A percentile compares a stretch with the other conserved stretches of the same genome.
Evolutionary conservation across 23 red algal genomes (phyloP).

Genomic region (Agarophyton chilense): DNA sequence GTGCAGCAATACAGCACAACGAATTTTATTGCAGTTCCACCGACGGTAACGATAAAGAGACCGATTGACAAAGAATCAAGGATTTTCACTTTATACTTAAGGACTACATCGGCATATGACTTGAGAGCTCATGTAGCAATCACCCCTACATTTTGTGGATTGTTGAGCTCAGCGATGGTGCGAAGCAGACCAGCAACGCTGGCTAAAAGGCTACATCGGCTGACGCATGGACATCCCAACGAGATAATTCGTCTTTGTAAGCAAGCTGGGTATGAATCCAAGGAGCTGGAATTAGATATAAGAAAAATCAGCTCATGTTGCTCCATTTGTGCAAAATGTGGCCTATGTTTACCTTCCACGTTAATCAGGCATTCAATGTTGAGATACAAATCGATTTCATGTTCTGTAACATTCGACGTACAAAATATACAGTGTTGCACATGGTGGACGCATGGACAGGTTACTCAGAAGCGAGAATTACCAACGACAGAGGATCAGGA

Average conservation of each 20-base stretch:
- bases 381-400: constrained; percentile 37
- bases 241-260: constrained; percentile 14
- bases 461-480: not conserved
- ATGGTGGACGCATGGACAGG: not conserved
- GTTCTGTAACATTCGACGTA: not conserved
- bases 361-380: constrained; percentile 20
- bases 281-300: not conserved
- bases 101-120: not conserved
- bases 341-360: constrained; percentile 2
- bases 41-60: constrained; percentile 31
- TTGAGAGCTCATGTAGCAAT: not conserved
- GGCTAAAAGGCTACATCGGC: constrained; percentile 19
- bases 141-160: not conserved
- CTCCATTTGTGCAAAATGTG: constrained; percentile 12
- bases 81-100: not conserved
- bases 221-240: constrained; percentile 14
- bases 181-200: not conserved
- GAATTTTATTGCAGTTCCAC: not conserved
- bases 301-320: not conserved
- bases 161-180: too few species aligned
- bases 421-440: not conserved
- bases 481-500: not conserved
- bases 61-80: not conserved
- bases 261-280: not conserved
- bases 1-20: not conserved